Evolutionary conservation across 1,284 basidiomycete species (phyloP).

Genomic region (Amylostereum areolatum): DNA sequence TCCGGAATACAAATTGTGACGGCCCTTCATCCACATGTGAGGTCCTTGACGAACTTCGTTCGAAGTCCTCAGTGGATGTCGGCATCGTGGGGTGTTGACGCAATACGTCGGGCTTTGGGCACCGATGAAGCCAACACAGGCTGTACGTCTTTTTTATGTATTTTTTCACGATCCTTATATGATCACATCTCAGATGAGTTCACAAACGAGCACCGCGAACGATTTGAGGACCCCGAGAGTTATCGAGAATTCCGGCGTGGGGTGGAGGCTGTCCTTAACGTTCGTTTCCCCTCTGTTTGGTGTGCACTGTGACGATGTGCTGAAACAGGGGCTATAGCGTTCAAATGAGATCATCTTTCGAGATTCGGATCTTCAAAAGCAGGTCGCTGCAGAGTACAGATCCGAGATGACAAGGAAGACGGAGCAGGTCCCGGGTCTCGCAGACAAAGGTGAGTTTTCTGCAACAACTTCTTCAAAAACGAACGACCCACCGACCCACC

Average conservation of each 20-base stretch:
- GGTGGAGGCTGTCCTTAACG: slow-evolving; percentile 1
- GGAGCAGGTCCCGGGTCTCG: slow-evolving; percentile 41
- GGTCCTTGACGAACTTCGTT: slow-evolving; percentile 43
- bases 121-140: slow-evolving; percentile 17
- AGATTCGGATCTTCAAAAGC: neutral
- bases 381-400: neutral
- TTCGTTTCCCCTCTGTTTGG: neutral
- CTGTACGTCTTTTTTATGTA: slow-evolving; percentile 26
- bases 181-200: neutral
- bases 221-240: neutral
- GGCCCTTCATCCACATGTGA: slow-evolving; percentile 41
- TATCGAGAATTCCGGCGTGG: slow-evolving; percentile 1
- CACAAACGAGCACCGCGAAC: neutral
- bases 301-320: no score
- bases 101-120: slow-evolving; percentile 27
- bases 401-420: neutral
- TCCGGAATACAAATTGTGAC: slow-evolving; percentile 53
- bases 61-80: slow-evolving; percentile 51
- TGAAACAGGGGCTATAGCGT: neutral
- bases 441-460: slow-evolving; percentile 35
- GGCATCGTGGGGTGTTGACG: slow-evolving; percentile 34
- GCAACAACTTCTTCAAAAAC: neutral
- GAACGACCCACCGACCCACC: neutral
- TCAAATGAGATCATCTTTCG: neutral
- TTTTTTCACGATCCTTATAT: neutral